phyloP scores from a whole-genome alignment of 768 basidiomycete species.

The Pleurotus eryngii region DNA sequence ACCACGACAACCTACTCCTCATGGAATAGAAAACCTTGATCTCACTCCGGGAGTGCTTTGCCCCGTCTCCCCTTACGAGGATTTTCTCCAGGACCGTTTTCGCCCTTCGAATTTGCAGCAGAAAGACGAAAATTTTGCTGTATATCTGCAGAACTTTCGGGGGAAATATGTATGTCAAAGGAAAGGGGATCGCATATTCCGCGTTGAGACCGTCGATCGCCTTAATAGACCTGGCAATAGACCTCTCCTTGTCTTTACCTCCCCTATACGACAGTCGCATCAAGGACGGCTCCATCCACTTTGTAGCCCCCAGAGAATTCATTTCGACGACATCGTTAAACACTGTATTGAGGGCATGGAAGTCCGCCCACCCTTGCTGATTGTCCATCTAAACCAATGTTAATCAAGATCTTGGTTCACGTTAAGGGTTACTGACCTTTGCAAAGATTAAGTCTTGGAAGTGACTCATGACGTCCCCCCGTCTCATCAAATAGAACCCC shows the following conservation, averaged over 20 bases:
- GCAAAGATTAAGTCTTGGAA: conserved; percentile 73
- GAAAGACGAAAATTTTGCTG: conserved; percentile 63
- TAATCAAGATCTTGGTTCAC: not conserved
- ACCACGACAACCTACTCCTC: conserved; percentile 78
- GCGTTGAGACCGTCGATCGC: conserved; percentile 63
- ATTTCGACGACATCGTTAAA: conserved; percentile 66
- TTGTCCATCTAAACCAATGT: conserved; percentile 60
- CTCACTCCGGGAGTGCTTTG: conserved; percentile 35
- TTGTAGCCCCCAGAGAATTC: conserved; percentile 23
- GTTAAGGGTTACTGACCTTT: conserved; percentile 43
- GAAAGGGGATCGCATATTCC: conserved; percentile 84
- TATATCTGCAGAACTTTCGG: conserved; percentile 55
- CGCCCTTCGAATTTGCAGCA: conserved; percentile 72
- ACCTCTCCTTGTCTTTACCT: conserved; percentile 39
- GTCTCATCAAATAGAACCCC: conserved; percentile 69
- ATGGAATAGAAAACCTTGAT: conserved; percentile 75
- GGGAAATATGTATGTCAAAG: conserved; percentile 74
- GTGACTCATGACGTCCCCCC: conserved; percentile 74
- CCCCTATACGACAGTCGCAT: conserved; percentile 71
- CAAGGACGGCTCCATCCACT: conserved; percentile 64
- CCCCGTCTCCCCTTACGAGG: conserved; percentile 51
- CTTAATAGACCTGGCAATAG: conserved; percentile 53
- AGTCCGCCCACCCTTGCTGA: conserved; percentile 72
- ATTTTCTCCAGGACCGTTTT: conserved; percentile 71
- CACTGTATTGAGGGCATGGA: conserved; percentile 79